phyloP scores from a whole-genome alignment of 345 rosid species.

The Salix purpurea region DNA sequence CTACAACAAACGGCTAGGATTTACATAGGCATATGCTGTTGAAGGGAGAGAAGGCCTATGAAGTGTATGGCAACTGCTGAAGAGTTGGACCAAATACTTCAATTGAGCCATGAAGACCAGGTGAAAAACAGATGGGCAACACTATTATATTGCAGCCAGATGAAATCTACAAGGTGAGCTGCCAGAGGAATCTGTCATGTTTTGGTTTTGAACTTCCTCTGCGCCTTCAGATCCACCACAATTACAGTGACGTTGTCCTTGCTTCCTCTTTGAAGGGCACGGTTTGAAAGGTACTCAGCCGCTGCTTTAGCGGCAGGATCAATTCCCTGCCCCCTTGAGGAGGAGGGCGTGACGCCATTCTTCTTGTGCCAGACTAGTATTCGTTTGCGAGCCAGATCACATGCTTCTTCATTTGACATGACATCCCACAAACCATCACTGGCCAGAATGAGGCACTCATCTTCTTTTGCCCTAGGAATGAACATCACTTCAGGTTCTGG shows the following conservation, averaged over 20 bases:
- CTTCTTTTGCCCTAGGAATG: slow-evolving; percentile 78
- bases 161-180: background rate
- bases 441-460: slow-evolving; percentile 81
- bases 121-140: slow-evolving; percentile 37
- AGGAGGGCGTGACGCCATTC: slow-evolving; percentile 44
- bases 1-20: slow-evolving; percentile 24
- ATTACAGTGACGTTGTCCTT: slow-evolving; percentile 79
- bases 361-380: slow-evolving; percentile 86
- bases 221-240: slow-evolving; percentile 87
- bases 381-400: slow-evolving; percentile 78
- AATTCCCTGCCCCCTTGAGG: slow-evolving; percentile 45
- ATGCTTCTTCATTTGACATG: slow-evolving; percentile 85
- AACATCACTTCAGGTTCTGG: slow-evolving; percentile 90
- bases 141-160: slow-evolving; percentile 15
- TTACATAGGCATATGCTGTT: slow-evolving; percentile 30
- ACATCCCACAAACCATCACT: slow-evolving; percentile 99
- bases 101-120: slow-evolving; percentile 26
- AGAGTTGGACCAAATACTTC: slow-evolving; percentile 15
- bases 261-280: slow-evolving; percentile 87
- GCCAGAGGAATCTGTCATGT: slow-evolving; percentile 26
- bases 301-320: slow-evolving; percentile 94
- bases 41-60: background rate
- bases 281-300: slow-evolving; percentile 69
- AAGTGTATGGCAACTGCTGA: slow-evolving; percentile 4
- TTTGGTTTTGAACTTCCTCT: slow-evolving; percentile 83